Percentiles rank a stretch among this genome's conserved stretches.
Conservation (phyloP, 306 rosid genomes). For the Macrotyloma uniflorum region DNA sequence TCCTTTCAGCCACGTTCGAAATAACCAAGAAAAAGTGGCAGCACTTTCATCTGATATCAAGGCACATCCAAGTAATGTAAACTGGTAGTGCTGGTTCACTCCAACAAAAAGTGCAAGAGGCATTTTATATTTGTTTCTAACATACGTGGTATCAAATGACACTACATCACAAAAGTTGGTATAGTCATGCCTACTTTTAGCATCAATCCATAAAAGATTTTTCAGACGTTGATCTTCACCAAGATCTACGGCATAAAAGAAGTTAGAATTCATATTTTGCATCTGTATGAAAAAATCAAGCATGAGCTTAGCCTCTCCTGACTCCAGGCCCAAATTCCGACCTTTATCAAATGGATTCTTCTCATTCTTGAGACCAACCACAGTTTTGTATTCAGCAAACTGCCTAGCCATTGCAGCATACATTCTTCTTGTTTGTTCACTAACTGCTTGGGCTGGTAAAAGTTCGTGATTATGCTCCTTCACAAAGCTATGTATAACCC, state of each 20-base stretch:
- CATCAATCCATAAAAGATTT: constrained; percentile 90
- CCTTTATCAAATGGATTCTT: constrained; percentile 86
- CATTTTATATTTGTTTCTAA: constrained; percentile 89
- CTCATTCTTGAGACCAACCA: constrained; percentile 86
- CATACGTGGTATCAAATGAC: constrained; percentile 82
- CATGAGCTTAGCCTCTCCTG: constrained; percentile 75
- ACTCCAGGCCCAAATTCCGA: constrained; percentile 78
- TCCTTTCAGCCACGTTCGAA: constrained; percentile 85
- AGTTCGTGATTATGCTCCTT: constrained; percentile 97
- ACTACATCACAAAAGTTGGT: constrained; percentile 81
- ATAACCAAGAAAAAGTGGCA: constrained; percentile 74
- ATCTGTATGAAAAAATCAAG: constrained; percentile 78
- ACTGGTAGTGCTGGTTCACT: constrained; percentile 95
- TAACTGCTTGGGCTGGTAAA: constrained; percentile 98
- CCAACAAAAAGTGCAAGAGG: constrained; percentile 95
- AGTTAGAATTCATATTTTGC: constrained; percentile 86
- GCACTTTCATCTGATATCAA: constrained; percentile 85
- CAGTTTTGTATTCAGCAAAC: constrained; percentile 95
- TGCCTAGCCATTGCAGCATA: constrained; percentile 99
- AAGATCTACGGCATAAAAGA: constrained; percentile 82
- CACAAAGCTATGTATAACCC: constrained; percentile 96
- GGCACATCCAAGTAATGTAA: constrained; percentile 94
- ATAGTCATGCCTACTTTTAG: constrained; percentile 94
- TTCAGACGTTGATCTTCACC: constrained; percentile 90
- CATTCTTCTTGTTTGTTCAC: constrained; percentile 98